Evolutionary conservation across 495 filamentous ascomycete genomes (phyloP).

Genomic region (Tuber magnatum): DNA sequence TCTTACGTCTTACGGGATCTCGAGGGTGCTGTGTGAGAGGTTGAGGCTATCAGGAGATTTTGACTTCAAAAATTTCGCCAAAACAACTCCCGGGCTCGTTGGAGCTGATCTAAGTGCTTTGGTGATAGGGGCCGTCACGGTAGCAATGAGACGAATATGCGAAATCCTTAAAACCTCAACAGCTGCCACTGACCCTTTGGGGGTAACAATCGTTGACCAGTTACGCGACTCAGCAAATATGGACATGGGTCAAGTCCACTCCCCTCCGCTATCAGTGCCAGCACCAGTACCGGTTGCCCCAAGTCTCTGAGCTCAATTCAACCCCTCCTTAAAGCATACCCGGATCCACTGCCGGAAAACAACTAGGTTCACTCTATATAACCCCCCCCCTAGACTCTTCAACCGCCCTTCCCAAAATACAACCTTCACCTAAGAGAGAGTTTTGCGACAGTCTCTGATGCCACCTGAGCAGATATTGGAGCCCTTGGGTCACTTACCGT

Average conservation of each 20-base stretch:
- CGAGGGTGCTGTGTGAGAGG: constrained; percentile 66
- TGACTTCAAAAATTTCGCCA: constrained; percentile 69
- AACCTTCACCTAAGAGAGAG: constrained; percentile 92
- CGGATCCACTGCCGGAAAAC: constrained; percentile 28
- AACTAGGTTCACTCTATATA: constrained; percentile 36
- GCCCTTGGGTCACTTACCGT: constrained; percentile 71
- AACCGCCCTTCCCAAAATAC: constrained; percentile 72
- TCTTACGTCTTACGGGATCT: constrained; percentile 49
- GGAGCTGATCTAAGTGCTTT: constrained; percentile 86
- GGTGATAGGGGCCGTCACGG: constrained; percentile 63
- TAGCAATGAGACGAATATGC: constrained; percentile 55
- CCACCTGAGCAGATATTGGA: constrained; percentile 88
- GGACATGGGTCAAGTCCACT: constrained; percentile 23
- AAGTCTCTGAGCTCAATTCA: constrained; percentile 32
- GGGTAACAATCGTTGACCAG: background rate
- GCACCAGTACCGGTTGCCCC: background rate
- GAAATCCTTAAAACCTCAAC: constrained; percentile 42
- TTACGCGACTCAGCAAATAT: constrained; percentile 15
- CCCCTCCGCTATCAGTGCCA: constrained; percentile 2
- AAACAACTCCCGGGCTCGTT: constrained; percentile 86
- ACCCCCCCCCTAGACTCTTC: constrained; percentile 57
- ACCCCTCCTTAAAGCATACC: constrained; percentile 46
- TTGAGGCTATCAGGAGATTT: constrained; percentile 64
- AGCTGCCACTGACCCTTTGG: background rate
- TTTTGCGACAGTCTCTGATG: constrained; percentile 95